Evolutionary conservation across 345 rosid species (phyloP), one percentile per base, ranked within the genome.

Genomic region (Lumnitzera littorea): DNA sequence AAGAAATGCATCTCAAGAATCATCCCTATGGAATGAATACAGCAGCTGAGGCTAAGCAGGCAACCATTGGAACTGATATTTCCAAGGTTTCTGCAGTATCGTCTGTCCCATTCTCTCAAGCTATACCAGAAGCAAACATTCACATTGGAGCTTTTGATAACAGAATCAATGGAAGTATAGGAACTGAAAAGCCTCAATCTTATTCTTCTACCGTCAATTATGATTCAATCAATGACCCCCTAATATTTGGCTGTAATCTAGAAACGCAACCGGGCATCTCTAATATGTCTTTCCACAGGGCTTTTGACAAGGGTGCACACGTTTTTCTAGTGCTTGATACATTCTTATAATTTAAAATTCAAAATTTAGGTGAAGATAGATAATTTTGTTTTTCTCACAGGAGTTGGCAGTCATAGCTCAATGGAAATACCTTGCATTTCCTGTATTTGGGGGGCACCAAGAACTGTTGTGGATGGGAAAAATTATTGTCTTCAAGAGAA

Each of bases 301-400:
- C 51, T 27, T 58, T 55, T 23, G 82, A 70, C 56, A 72, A 56
- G 48, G 72, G 67, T 13, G 65, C 72, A 76, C 63, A 61, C 62
- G 65, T 46, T 10, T 46, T 67, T 14, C 58, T 46, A 67, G 60
- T 62, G 65, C 59, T 58, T 58, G 70, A 55, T 29, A 14, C 24
- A 25, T 51, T 17, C 62, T 48, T 62, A 60, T 56, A 72, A 29
- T 63, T 58, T 65, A 16, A 70, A 60, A 23, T 66, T 65, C 53
- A 69, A 66, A 73, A 54, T 66, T 49, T 75, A 66, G 10, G 60
- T 57, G 46, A 65, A 62, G 62, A 20, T 48, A 62, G 76, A 67
- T 24, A 66, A 53, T 56, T 59, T 56, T 17, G 46, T 58, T 43
- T 14, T 25, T 48, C 56, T 50, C 48, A 4, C 25, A 49, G 78